Evolutionary conservation across 2,329 filamentous ascomycete genomes (phyloP).

Genomic region (Ophiostoma tasmaniense): DNA sequence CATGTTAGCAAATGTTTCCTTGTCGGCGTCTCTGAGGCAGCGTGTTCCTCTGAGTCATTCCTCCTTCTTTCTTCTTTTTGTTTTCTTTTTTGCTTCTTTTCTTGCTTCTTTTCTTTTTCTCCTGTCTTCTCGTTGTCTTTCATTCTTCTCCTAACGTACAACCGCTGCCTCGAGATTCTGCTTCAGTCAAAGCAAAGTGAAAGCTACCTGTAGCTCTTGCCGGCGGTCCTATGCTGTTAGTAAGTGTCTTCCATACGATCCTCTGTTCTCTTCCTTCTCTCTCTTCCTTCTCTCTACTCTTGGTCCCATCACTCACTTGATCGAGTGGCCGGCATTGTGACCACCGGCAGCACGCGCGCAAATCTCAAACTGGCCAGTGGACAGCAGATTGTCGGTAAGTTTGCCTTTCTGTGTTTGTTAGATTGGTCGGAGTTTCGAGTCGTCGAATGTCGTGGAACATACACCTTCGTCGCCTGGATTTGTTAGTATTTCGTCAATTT

Average conservation of each 20-base stretch:
- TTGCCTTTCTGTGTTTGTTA: conserved; percentile 20
- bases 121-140: neutral
- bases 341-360: conserved; percentile 52
- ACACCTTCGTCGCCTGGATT: conserved; percentile 13
- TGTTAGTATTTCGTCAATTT: neutral
- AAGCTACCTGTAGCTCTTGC: conserved; percentile 21
- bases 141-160: neutral
- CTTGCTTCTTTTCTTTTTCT: neutral
- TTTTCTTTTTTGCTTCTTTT: neutral
- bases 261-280: too few relatives aligned
- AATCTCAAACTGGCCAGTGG: conserved; percentile 26
- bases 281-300: neutral
- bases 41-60: neutral
- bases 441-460: neutral
- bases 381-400: conserved; percentile 21
- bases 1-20: neutral
- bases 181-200: neutral
- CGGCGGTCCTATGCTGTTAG: conserved; percentile 18
- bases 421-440: neutral
- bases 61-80: neutral
- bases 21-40: neutral
- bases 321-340: conserved; percentile 51
- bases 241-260: too few relatives aligned
- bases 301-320: conserved; percentile 16
- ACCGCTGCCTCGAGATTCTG: conserved; percentile 8